Percentiles rank a stretch among this genome's conserved stretches.
Evolutionary conservation across 2,329 filamentous ascomycete species (phyloP).

Genomic region (Trichophyton simii): DNA sequence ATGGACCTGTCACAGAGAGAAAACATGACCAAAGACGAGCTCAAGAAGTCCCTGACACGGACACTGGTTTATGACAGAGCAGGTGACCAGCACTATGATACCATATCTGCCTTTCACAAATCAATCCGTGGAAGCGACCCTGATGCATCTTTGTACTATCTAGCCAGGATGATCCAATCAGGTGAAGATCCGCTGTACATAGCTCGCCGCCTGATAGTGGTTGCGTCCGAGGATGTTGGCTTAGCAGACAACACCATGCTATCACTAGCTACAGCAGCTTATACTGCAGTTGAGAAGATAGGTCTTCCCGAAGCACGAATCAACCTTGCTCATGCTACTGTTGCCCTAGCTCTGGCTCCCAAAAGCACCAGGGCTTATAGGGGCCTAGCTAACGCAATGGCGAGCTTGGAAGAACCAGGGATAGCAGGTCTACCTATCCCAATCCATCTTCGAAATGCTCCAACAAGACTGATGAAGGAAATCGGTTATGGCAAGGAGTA

Average conservation of each 20-base stretch:
- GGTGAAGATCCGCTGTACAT: conserved; percentile 91
- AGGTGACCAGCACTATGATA: conserved; percentile 95
- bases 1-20: conserved; percentile 58
- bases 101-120: conserved; percentile 94
- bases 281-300: conserved; percentile 80
- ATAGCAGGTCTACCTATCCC: conserved; percentile 72
- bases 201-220: conserved; percentile 82
- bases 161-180: conserved; percentile 88
- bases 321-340: conserved; percentile 73
- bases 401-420: conserved; percentile 69
- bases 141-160: conserved; percentile 84
- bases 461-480: conserved; percentile 85
- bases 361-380: conserved; percentile 85
- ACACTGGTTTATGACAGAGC: conserved; percentile 90
- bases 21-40: conserved; percentile 56
- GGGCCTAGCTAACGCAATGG: conserved; percentile 65
- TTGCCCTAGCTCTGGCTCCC: conserved; percentile 65
- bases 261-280: conserved; percentile 70
- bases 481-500: conserved; percentile 83
- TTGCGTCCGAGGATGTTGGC: conserved; percentile 87
- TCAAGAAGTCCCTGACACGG: conserved; percentile 76
- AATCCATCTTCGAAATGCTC: conserved; percentile 79
- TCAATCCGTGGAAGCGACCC: conserved; percentile 77
- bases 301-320: conserved; percentile 93
- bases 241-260: conserved; percentile 78